phyloP scores from a whole-genome alignment of 1,284 basidiomycete species.

The Cryptococcus sp. region DNA sequence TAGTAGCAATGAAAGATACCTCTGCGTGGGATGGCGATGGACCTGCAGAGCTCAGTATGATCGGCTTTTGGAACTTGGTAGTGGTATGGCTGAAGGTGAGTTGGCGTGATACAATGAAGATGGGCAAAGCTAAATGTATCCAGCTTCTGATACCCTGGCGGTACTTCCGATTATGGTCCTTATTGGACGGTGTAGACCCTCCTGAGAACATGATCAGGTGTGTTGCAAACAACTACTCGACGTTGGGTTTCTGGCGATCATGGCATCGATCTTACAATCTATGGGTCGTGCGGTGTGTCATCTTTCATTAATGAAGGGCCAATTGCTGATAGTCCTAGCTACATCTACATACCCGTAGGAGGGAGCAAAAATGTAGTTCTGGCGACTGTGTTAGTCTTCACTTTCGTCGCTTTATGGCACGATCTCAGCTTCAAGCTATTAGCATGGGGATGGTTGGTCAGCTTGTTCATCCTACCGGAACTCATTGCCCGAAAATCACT shows the following conservation, averaged over 20 bases:
- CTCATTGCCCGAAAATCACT: conserved; percentile 53
- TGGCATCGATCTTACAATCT: conserved; percentile 98
- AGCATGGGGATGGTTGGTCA: conserved; percentile 96
- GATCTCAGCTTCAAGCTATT: conserved; percentile 83
- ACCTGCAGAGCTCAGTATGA: conserved; percentile 79
- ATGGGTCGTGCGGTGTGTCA: conserved; percentile 76
- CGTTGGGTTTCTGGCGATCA: conserved; percentile 86
- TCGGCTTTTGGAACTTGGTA: conserved; percentile 96
- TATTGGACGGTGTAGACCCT: conserved; percentile 82
- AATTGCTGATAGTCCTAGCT: conserved; percentile 50
- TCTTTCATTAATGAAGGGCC: neutral
- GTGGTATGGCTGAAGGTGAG: conserved; percentile 93
- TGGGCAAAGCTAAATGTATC: neutral
- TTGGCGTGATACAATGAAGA: too few relatives aligned
- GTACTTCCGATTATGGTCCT: conserved; percentile 93
- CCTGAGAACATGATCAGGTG: conserved; percentile 99
- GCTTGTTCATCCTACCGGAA: conserved; percentile 86
- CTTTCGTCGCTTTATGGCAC: conserved; percentile 99
- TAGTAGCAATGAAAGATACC: conserved; percentile 91
- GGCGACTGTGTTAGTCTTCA: conserved; percentile 79
- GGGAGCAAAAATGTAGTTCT: conserved; percentile 60
- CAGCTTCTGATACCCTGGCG: conserved; percentile 92
- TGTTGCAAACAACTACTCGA: conserved; percentile 97
- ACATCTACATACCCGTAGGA: conserved; percentile 92
- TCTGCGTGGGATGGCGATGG: conserved; percentile 60